Percentiles rank a stretch among this genome's conserved stretches.
Evolutionary conservation across 176 grass and related monocot genomes (phyloP).

Genomic region (Bothriochloa decipiens): DNA sequence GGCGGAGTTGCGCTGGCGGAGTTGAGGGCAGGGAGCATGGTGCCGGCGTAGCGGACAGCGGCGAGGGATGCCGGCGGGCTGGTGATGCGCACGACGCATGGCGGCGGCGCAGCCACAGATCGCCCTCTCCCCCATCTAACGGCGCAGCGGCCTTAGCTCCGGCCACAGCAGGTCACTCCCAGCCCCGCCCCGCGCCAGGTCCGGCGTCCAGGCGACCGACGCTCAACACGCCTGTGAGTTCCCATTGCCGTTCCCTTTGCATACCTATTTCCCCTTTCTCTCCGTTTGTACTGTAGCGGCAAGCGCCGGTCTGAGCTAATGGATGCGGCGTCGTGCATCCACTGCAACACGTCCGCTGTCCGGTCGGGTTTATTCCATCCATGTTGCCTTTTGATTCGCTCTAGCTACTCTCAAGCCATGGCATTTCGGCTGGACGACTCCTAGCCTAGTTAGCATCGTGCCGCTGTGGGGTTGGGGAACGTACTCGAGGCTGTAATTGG

Average conservation of each 20-base stretch:
- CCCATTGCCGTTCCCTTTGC: background rate
- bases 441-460: background rate
- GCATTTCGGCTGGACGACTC: background rate
- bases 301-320: background rate
- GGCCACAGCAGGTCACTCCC: too few relatives aligned
- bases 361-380: background rate
- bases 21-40: too few relatives aligned
- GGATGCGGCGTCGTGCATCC: background rate
- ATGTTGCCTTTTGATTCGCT: background rate
- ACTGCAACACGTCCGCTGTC: too few relatives aligned
- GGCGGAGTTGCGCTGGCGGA: too few relatives aligned
- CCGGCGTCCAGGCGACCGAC: too few relatives aligned
- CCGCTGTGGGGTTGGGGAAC: background rate
- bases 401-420: background rate
- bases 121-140: too few relatives aligned
- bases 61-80: too few relatives aligned
- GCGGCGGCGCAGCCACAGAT: too few relatives aligned
- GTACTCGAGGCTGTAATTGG: background rate
- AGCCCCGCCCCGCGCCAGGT: background rate
- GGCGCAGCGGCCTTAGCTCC: too few relatives aligned
- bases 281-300: background rate
- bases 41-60: too few relatives aligned
- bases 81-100: too few relatives aligned
- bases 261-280: background rate
- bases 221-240: too few relatives aligned